phyloP scores from a whole-genome alignment of 129 eudicot genomes.

The Glebionis coronaria region DNA sequence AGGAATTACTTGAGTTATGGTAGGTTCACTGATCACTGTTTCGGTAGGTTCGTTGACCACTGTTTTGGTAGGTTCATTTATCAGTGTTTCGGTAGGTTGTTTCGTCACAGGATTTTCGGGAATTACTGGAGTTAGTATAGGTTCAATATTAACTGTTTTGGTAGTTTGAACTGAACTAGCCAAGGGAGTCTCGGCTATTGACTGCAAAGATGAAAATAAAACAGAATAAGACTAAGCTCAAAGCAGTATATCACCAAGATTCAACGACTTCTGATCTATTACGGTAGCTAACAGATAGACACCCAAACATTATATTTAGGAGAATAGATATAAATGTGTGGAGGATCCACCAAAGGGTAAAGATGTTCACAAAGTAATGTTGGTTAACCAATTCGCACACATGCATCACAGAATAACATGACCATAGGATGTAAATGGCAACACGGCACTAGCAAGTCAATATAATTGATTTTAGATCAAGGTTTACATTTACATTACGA shows the following conservation, averaged over 20 bases:
- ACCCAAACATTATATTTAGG: not conserved
- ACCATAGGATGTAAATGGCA: too few species aligned
- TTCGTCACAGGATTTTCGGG: not conserved
- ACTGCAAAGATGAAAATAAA: slow-evolving; percentile 19
- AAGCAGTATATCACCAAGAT: slow-evolving; percentile 15
- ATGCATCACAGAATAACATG: too few species aligned
- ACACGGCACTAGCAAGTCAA: too few species aligned
- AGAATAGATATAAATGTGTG: not conserved
- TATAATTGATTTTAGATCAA: too few species aligned
- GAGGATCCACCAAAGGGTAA: not conserved
- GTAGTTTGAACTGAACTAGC: slow-evolving; percentile 17
- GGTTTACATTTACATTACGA: too few species aligned
- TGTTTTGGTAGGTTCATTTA: slow-evolving; percentile 18
- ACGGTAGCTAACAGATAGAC: not conserved
- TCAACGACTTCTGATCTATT: not conserved
- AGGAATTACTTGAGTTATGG: slow-evolving; percentile 27
- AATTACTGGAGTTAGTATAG: slow-evolving; percentile 11
- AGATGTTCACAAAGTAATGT: not conserved
- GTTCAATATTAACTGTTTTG: slow-evolving; percentile 13
- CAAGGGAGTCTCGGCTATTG: slow-evolving; percentile 19
- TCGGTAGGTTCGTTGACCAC: slow-evolving; percentile 16
- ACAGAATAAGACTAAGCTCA: slow-evolving; percentile 11
- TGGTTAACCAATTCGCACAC: too few species aligned
- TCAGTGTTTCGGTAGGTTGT: slow-evolving; percentile 15
- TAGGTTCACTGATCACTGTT: slow-evolving; percentile 15